phyloP scores from a whole-genome alignment of 352 stramenopile species.

The Phytophthora sp. region DNA sequence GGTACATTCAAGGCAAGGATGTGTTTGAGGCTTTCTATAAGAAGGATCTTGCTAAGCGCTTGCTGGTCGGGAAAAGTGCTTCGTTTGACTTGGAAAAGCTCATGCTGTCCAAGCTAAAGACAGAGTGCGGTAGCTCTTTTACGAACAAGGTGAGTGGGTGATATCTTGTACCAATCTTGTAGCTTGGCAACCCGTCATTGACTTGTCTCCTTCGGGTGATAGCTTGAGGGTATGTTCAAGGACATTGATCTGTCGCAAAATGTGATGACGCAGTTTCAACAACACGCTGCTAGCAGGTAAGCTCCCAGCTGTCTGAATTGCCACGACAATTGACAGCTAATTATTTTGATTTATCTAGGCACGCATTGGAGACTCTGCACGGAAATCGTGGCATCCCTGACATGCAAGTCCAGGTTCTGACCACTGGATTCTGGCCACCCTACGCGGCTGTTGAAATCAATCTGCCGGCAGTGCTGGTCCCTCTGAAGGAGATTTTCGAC shows the following conservation, averaged over 20 bases:
- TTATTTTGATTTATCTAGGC: slow-evolving; percentile 27
- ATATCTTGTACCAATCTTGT: neutral
- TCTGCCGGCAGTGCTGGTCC: slow-evolving; percentile 63
- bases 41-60: slow-evolving; percentile 96
- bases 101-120: slow-evolving; percentile 98
- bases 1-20: slow-evolving; percentile 97
- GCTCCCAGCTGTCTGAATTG: neutral
- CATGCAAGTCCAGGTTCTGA: slow-evolving; percentile 97
- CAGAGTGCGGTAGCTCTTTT: slow-evolving; percentile 97
- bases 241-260: slow-evolving; percentile 97
- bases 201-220: slow-evolving; percentile 9
- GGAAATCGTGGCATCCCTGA: slow-evolving; percentile 69
- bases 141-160: slow-evolving; percentile 91
- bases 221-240: slow-evolving; percentile 99
- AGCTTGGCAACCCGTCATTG: slow-evolving; percentile 3
- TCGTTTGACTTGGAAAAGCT: slow-evolving; percentile 96
- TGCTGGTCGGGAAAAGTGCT: slow-evolving; percentile 91
- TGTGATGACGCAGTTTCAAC: slow-evolving; percentile 93
- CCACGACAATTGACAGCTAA: neutral
- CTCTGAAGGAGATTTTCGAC: slow-evolving; percentile 87
- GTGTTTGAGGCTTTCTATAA: slow-evolving; percentile 99
- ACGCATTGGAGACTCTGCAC: slow-evolving; percentile 55
- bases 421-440: slow-evolving; percentile 97
- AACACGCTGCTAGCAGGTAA: slow-evolving; percentile 80
- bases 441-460: slow-evolving; percentile 90